A percentile compares a stretch with the other conserved stretches of the same genome.
Evolutionary conservation across 2,329 filamentous ascomycete genomes (phyloP).

Genomic region (Diaporthe longicolla): DNA sequence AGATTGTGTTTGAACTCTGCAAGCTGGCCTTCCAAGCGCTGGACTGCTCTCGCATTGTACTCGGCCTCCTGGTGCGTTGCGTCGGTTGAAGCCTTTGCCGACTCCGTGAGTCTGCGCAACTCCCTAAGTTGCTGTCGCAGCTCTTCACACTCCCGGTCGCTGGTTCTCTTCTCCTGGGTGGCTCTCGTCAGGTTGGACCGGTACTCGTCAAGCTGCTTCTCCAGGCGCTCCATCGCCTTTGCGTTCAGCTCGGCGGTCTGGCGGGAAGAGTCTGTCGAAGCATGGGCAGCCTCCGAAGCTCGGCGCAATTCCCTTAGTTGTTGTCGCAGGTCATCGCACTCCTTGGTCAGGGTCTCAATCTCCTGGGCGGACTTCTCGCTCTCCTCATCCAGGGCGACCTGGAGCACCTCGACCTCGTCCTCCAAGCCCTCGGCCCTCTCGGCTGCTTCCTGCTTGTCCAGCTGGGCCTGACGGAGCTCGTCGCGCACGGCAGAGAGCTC

Average conservation of each 20-base stretch:
- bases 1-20: constrained; percentile 72
- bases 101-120: constrained; percentile 49
- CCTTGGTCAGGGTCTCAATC: constrained; percentile 59
- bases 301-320: constrained; percentile 57
- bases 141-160: constrained; percentile 60
- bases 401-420: constrained; percentile 82
- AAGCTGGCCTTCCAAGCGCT: constrained; percentile 69
- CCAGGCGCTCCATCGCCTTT: constrained; percentile 65
- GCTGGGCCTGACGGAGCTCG: constrained; percentile 77
- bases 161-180: constrained; percentile 60
- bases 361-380: constrained; percentile 69
- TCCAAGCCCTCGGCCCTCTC: constrained; percentile 79
- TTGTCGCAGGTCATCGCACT: constrained; percentile 59
- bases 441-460: constrained; percentile 72
- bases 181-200: constrained; percentile 79
- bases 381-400: constrained; percentile 75
- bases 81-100: constrained; percentile 49
- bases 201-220: constrained; percentile 69
- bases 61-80: constrained; percentile 53
- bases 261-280: constrained; percentile 50
- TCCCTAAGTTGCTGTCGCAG: constrained; percentile 60
- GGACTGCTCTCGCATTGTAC: constrained; percentile 58
- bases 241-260: constrained; percentile 54
- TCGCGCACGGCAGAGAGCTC: constrained; percentile 78
- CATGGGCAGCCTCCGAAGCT: constrained; percentile 49